phyloP scores from a whole-genome alignment of 345 rosid species.

The Psidium guajava region DNA sequence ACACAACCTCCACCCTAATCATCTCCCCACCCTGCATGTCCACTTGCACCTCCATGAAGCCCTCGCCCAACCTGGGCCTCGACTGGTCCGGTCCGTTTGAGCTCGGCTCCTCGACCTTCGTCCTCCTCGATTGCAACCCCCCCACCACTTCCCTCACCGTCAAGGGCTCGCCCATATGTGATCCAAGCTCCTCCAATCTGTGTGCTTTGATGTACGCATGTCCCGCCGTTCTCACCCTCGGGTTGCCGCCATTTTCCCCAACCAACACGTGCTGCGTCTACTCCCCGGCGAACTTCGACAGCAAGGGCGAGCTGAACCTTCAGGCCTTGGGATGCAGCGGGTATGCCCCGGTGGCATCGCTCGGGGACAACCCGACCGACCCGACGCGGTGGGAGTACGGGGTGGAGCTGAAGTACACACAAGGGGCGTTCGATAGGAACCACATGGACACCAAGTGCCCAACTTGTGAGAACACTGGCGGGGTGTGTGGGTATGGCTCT shows the following conservation, averaged over 20 bases:
- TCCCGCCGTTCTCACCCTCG: constrained; percentile 23
- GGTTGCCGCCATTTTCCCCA: constrained; percentile 29
- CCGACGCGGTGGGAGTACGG: constrained; percentile 38
- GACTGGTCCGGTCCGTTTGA: constrained; percentile 48
- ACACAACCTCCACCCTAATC: constrained; percentile 18
- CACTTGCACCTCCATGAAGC: constrained; percentile 36
- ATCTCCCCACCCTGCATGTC: constrained; percentile 31
- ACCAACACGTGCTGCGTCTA: constrained; percentile 38
- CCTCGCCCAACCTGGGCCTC: constrained; percentile 25
- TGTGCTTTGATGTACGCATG: constrained; percentile 32
- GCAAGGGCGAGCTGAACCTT: constrained; percentile 31
- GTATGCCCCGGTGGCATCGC: constrained; percentile 21
- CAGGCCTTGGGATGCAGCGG: constrained; percentile 14
- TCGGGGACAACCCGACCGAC: constrained; percentile 26
- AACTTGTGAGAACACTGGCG: constrained; percentile 33
- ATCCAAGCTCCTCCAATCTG: constrained; percentile 28
- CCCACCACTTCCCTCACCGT: constrained; percentile 24
- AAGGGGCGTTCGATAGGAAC: constrained; percentile 32
- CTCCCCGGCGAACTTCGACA: constrained; percentile 36
- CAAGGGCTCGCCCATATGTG: constrained; percentile 27
- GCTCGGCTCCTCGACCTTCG: constrained; percentile 32
- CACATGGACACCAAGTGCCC: constrained; percentile 22
- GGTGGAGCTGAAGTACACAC: constrained; percentile 25
- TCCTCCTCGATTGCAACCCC: constrained; percentile 31
- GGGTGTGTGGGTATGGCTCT: constrained; percentile 26